Base-by-base conservation (phyloP, 2,329 filamentous ascomycete genomes). In the Penicillium brevicompactum region DNA sequence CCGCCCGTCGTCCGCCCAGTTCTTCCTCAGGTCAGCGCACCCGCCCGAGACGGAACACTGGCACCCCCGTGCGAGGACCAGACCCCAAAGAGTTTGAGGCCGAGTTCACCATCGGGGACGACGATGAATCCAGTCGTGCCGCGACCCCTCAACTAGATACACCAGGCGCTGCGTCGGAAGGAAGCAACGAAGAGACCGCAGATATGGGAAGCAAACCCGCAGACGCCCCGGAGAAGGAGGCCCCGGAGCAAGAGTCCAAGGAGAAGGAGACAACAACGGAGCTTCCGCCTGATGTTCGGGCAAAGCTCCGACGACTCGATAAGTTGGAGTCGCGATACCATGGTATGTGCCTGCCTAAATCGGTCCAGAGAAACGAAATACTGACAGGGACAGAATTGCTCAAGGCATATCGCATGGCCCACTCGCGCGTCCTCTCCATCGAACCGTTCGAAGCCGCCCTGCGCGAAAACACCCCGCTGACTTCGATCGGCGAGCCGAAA, bases 381-480 rank as follows among this genome's bases (percentile, higher is more conserved):
- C 50, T 45, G 13, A 50, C 27, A 18, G 51, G 13, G 49, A n/a
- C 62, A 91, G 93, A 97, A 68, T 81, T 99, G 1, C 80, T 97
- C 47, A 88, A 91, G 53, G 96, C 93, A 8, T 99, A 99, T 75
- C 86, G 92, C 58, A 87, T 92, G 61, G 94, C 94, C 16, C 93
- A 99, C 77, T 86, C 90, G 54, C 87, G 92, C 49, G 91, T 92
- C 41, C 86, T 89, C 11, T 86, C 89, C 2, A 95, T 97, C 67
- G 94, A 97, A 69, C 89, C 91, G 0, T 99, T 99, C 71, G 94
- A 99, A 76, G 88, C 90, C 51, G 87, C 89, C 0, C 81, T 99
- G 7, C 90, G 91, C 65, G 94, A 99, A 70, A 90, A 96, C 66
- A 99, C 94, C 0, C 93, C 94, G 2, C 79, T 97, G 34, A 90